Evolutionary conservation across 1,284 basidiomycete genomes (phyloP), one percentile per base, ranked within the genome.

Genomic region (Porodaedalea pini): DNA sequence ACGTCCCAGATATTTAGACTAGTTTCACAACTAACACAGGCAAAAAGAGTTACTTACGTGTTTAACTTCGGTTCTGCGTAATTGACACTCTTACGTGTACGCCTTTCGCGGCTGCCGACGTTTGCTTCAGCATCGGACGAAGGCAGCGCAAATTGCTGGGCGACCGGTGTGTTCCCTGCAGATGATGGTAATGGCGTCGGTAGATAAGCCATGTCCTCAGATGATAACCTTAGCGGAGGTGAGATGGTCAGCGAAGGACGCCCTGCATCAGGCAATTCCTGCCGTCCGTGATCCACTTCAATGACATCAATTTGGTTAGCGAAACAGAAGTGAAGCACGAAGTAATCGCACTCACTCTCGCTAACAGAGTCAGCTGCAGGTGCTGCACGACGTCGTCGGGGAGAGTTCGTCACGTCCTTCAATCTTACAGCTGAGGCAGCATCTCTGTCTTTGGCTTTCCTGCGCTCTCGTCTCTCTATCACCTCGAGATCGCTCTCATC

Each of bases 51-150:
- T 29, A 83, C 88, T 63, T 69, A 92, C 90, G 89, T 93, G 69
- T 92, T 92, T 29, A 94, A 77, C 70, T 92, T 94, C 10, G 92
- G 92, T 69, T 94, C 92, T 1, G 91, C 80, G 66, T 94, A 94
- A 69, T 93, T 94, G 54, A 94, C 78, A 64, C 90, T 92, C 73
- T 86, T 92, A 44, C 92, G 78, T 13, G 80, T 72, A 56, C 92
- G 77, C 60, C 86, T 76, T 66, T 89, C 86, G 55, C 90, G 77
- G n/a, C 78, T 79, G 36, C 72, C 64, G 37, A 51, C 71, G 15
- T 63, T 58, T 4, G 66, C 61, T 15, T 58, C 67, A 10, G 61
- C 66, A 32, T 78, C 78, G 31, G 70, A 58, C 13, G 75, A 74
- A 31, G 75, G 58, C 25, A 61, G 67, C 25, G 66, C 65, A 54